phyloP scores from a whole-genome alignment of 257 asterid species.

The Solanum sejunctum region DNA sequence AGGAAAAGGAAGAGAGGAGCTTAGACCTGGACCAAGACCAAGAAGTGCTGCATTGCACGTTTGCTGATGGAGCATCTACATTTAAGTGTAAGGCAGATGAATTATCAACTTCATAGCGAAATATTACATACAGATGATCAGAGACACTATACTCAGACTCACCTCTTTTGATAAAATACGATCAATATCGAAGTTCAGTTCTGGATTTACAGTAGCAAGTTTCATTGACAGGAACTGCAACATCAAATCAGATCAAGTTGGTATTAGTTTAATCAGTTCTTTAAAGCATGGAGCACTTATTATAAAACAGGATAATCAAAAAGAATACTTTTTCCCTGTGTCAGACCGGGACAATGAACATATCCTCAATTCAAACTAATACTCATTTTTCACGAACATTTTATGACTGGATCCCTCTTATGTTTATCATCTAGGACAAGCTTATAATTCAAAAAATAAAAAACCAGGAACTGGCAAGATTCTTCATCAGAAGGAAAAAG shows the following conservation, averaged over 20 bases:
- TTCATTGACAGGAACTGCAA: slow-evolving; percentile 86
- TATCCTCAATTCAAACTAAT: not conserved
- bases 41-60: slow-evolving; percentile 29
- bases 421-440: not conserved
- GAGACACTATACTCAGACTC: slow-evolving; percentile 6
- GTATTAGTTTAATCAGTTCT: not conserved
- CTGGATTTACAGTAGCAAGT: slow-evolving; percentile 82
- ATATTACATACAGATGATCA: not conserved
- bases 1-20: slow-evolving; percentile 37
- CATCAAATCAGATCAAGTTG: not conserved
- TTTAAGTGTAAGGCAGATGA: not conserved
- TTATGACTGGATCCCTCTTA: not conserved
- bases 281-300: not conserved
- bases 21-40: slow-evolving; percentile 39
- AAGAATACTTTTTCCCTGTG: not conserved
- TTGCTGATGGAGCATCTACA: slow-evolving; percentile 55
- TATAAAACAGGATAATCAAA: not conserved
- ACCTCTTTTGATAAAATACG: slow-evolving; percentile 66
- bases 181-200: slow-evolving; percentile 51
- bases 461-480: not conserved
- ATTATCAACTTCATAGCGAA: not conserved
- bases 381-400: not conserved
- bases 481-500: not conserved
- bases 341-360: not conserved
- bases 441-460: not conserved